Conservation (phyloP, 805 yeast species). For the Teunomyces lycoperdinae region DNA sequence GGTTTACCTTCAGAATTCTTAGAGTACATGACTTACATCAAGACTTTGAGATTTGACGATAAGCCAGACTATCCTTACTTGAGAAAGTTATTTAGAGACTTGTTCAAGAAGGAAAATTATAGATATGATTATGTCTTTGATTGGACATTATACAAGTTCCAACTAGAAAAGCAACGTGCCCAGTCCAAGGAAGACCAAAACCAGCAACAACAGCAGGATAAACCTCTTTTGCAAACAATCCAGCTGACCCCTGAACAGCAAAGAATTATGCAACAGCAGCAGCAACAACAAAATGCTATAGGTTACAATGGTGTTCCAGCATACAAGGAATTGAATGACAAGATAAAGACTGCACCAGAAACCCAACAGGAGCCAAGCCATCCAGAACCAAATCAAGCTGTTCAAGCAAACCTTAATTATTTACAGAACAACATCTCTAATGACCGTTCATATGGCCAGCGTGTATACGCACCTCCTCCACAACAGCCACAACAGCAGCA, state of each 20-base stretch:
- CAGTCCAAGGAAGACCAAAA: slow-evolving; percentile 34
- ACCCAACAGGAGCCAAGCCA: background rate
- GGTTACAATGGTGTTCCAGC: background rate
- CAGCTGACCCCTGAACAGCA: slow-evolving; percentile 4
- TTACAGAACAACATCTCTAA: background rate
- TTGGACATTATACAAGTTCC: slow-evolving; percentile 89
- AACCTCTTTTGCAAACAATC: slow-evolving; percentile 6
- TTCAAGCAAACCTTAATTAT: background rate
- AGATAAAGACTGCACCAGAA: background rate
- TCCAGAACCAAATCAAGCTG: background rate
- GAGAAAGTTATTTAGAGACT: slow-evolving; percentile 84
- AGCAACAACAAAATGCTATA: slow-evolving; percentile 14
- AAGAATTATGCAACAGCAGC: slow-evolving; percentile 1
- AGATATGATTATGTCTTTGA: slow-evolving; percentile 93
- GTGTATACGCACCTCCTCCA: background rate
- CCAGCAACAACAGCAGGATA: slow-evolving; percentile 14
- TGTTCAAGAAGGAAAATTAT: slow-evolving; percentile 83
- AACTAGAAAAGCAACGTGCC: slow-evolving; percentile 53
- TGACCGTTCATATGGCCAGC: slow-evolving; percentile 3
- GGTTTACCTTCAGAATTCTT: slow-evolving; percentile 92
- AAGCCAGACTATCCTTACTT: slow-evolving; percentile 91
- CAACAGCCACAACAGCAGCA: slow-evolving; percentile 13
- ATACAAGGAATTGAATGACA: slow-evolving; percentile 1
- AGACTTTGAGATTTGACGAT: slow-evolving; percentile 90
- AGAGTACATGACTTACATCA: slow-evolving; percentile 82